Evolutionary conservation across 148 eudicot genomes (phyloP), one percentile per base, ranked within the genome.

Genomic region (Salicornia ramosissima): DNA sequence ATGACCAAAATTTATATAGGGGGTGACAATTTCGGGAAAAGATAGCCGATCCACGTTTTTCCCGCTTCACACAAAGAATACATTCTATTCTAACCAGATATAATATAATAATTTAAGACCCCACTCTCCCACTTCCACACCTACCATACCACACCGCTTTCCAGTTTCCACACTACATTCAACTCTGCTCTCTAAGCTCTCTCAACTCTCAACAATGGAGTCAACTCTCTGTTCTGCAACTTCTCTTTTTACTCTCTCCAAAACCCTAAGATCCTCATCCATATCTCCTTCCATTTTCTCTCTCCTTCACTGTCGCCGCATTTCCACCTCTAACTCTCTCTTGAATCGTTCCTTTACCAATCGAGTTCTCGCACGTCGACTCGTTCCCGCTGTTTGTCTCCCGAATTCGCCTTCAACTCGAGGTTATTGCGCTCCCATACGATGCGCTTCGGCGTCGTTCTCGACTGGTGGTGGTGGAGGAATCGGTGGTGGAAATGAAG

Each of bases 401-500:
- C 46, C 49, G 8, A 70, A 52, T 13, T 66, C 67, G 15, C 30
- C 57, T 45, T 65, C 75, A 2, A n/a, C 75, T 52, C 47, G 31
- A 39, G 67, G 67, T 24, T 24, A 39, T 19, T 63, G 49, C 12
- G 13, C 28, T 13, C 28, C 67, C n/a, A 36, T 10, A 39, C 50
- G 67, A 8, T 63, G 50, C 19, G 30, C 10, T 57, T 85, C 88
- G 0, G 82, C 85, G 56, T 82, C 87, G 11, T 80, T 76, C 65
- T 70, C 83, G 11, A 30, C 86, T 30, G 81, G 87, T 11, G 87
- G 88, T 6, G 88, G 87, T 3, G 82, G 82, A 15, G 83, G 76
- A n/a, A 83, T 70, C 0, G 91, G 83, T 7, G 72, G 71, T 13
- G 80, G 64, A 13, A 64, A 63, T 2, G 83, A 84, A 6, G 82